Evolutionary conservation across 805 yeast species (phyloP), one percentile per base, ranked within the genome.

Genomic region (Starmerella cellae): DNA sequence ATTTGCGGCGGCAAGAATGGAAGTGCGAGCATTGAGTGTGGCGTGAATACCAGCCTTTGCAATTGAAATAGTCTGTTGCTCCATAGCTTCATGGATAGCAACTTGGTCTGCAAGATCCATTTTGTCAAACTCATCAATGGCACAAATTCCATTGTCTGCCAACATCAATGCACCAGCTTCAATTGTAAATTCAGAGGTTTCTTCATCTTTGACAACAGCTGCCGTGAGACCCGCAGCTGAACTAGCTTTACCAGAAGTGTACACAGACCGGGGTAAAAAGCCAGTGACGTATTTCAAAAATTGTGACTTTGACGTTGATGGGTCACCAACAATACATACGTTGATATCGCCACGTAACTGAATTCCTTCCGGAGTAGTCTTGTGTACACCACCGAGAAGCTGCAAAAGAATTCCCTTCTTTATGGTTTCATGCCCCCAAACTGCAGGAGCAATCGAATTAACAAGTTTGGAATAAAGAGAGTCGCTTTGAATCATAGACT

Each of bases 71-170:
- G 98, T 91, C 63, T 91, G 98, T 65, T 91, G 98, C 70, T 91
- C 98, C 98, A 91, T 91, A 20, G 97, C 98, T 66, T 91, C 98
- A 65, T 91, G 98, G 66, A 91, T 88, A 3, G 97, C 97, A 42
- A 91, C 97, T 64, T 91, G 97, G 63, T 91, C 97, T 1, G 77
- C 64, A 34, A 87, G 62, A 61, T 88, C 96, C 98, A 91, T 91
- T 67, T 91, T 91, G 60, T 91, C 98, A 55, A 91, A 91, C 66
- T 91, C 98, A 61, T 91, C 98, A 61, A 91, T 91, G 55, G 95
- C 93, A 71, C 98, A 91, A 47, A 91, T 82, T 48, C 98, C 98
- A 58, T 88, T 91, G 64, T 91, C 98, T 1, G 98, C 97, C 50
- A 91, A 69, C 96, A 91, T 91, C 44, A 91, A 68, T 2, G 98